Percentiles rank a stretch among this genome's conserved stretches.
Conservation (phyloP, 1,284 basidiomycete genomes). For the Phenoliferia sp. region DNA sequence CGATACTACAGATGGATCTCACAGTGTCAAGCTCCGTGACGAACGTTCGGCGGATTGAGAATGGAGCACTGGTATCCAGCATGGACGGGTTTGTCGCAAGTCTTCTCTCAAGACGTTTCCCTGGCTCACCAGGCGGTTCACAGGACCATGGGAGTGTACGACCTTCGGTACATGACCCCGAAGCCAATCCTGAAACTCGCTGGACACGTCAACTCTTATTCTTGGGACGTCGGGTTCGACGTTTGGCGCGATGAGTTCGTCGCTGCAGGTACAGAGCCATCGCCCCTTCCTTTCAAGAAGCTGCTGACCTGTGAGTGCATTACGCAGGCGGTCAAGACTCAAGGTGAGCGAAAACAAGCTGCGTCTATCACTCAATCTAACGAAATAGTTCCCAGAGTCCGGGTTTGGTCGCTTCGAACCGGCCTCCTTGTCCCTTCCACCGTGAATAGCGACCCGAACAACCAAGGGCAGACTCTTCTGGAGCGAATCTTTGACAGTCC, state of each 20-base stretch:
- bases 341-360: background rate
- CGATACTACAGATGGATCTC: slow-evolving; percentile 3
- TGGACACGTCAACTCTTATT: slow-evolving; percentile 18
- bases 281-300: too few relatives aligned
- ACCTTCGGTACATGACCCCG: slow-evolving; percentile 15
- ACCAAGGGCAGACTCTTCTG: background rate
- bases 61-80: slow-evolving; percentile 9
- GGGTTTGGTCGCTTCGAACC: slow-evolving; percentile 20
- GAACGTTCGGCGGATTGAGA: slow-evolving; percentile 4
- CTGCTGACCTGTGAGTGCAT: too few relatives aligned
- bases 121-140: rapidly evolving
- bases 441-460: background rate
- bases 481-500: background rate
- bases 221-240: slow-evolving; percentile 16
- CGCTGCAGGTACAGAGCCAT: slow-evolving; percentile 3
- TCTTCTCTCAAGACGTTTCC: too few relatives aligned
- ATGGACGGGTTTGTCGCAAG: slow-evolving; percentile 19
- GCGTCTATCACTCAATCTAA: background rate
- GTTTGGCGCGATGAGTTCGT: slow-evolving; percentile 23
- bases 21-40: slow-evolving; percentile 13
- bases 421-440: background rate
- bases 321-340: slow-evolving; percentile 19
- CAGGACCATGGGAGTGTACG: slow-evolving; percentile 16
- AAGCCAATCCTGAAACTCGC: background rate
- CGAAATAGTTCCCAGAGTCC: slow-evolving; percentile 2